phyloP scores from a whole-genome alignment of 306 rosid species.

The Prinsepia uniflora region DNA sequence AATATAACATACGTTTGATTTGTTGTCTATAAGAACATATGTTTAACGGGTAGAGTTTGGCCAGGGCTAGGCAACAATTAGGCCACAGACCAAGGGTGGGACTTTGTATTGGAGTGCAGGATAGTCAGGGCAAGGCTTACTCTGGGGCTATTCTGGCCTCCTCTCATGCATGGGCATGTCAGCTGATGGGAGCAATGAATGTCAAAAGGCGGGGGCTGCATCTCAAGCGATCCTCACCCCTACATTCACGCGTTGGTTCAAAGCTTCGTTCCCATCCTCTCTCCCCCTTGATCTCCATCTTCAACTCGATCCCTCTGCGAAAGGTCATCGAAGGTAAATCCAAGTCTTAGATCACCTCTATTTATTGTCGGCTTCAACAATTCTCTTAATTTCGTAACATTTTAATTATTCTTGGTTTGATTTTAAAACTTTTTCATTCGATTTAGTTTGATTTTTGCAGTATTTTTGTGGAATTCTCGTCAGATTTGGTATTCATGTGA shows the following conservation, averaged over 20 bases:
- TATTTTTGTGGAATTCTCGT: background rate
- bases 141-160: no score
- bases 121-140: no score
- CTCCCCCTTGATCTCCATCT: slow-evolving; percentile 9
- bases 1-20: no score
- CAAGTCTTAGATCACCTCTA: slow-evolving; percentile 23
- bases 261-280: slow-evolving; percentile 24
- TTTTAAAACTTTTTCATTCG: background rate
- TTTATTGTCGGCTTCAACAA: background rate
- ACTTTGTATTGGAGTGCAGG: no score
- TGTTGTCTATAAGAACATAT: no score
- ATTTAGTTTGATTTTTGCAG: background rate
- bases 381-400: slow-evolving; percentile 10
- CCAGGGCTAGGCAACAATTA: no score
- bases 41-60: no score
- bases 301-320: slow-evolving; percentile 39
- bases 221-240: background rate
- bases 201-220: no score
- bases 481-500: background rate
- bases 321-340: slow-evolving; percentile 48
- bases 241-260: slow-evolving; percentile 36
- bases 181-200: no score
- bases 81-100: no score
- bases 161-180: no score
- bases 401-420: slow-evolving; percentile 9